A percentile compares a stretch with the other conserved stretches of the same genome.
Conservation (phyloP, 306 rosid genomes). For the Vigna hirtella region DNA sequence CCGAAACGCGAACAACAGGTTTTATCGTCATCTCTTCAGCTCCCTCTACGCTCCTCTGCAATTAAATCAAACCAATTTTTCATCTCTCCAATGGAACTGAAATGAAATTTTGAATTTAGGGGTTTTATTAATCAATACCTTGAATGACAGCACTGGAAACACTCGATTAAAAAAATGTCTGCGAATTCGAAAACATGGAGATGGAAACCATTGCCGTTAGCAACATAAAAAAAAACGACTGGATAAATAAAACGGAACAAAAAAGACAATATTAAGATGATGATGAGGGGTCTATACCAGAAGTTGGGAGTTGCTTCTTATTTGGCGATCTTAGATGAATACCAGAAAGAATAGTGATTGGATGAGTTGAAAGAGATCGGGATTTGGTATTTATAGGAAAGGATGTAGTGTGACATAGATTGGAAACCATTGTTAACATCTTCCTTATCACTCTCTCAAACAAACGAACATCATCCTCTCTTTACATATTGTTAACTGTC, state of each 20-base stretch:
- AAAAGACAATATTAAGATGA: neutral
- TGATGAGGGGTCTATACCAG: constrained; percentile 53
- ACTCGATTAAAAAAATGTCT: constrained; percentile 42
- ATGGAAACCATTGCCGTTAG: constrained; percentile 50
- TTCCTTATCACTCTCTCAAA: constrained; percentile 33
- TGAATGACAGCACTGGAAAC: constrained; percentile 45
- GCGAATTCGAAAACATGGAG: constrained; percentile 61
- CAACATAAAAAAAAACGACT: neutral
- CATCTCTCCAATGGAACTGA: neutral
- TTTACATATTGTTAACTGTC: constrained; percentile 16
- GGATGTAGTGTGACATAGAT: constrained; percentile 21
- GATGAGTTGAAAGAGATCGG: neutral
- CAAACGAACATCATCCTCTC: neutral
- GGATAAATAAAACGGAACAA: neutral
- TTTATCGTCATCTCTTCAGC: constrained; percentile 75
- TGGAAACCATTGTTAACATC: constrained; percentile 62
- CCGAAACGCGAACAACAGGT: constrained; percentile 64
- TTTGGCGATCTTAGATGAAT: neutral
- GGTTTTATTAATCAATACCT: constrained; percentile 47
- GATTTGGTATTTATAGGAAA: constrained; percentile 67
- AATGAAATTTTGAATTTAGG: neutral
- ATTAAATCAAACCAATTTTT: neutral
- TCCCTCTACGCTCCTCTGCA: constrained; percentile 45
- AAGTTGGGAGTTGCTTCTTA: constrained; percentile 33
- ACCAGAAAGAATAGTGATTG: constrained; percentile 34